Conservation (phyloP, 305 asterid genomes). For the Fraxinus greggii region DNA sequence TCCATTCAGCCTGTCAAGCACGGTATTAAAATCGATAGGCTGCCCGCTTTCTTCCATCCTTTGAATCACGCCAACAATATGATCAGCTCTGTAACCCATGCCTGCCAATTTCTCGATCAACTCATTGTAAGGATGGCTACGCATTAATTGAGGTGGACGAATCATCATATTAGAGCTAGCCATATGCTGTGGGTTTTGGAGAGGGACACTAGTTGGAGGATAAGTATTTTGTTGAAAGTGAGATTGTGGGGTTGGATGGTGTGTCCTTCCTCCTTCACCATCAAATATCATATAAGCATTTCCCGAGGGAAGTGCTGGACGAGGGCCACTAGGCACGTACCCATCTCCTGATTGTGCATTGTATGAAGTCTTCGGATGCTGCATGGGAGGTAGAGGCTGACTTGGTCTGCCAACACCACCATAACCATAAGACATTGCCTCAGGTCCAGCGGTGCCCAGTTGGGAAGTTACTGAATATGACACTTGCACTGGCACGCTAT, state of each 20-base stretch:
- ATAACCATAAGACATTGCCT: constrained; percentile 55
- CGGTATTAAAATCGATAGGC: constrained; percentile 68
- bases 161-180: constrained; percentile 41
- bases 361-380: constrained; percentile 55
- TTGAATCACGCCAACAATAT: constrained; percentile 61
- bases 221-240: constrained; percentile 63
- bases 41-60: constrained; percentile 90
- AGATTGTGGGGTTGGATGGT: constrained; percentile 50
- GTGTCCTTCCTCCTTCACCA: constrained; percentile 58
- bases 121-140: constrained; percentile 68
- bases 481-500: constrained; percentile 63
- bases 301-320: constrained; percentile 58
- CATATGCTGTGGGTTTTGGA: constrained; percentile 43
- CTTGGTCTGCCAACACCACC: constrained; percentile 49
- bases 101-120: constrained; percentile 72
- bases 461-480: constrained; percentile 49
- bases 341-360: constrained; percentile 62
- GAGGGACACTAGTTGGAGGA: constrained; percentile 48
- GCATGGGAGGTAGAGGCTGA: constrained; percentile 53
- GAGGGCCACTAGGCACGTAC: constrained; percentile 52
- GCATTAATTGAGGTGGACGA: constrained; percentile 52
- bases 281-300: constrained; percentile 63
- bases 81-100: constrained; percentile 89
- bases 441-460: constrained; percentile 48
- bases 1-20: constrained; percentile 81